These are phyloP conservation scores for Pterocarpus santalinus DNA, from an alignment of 306 rosid species.

Conservation along the genomic window DNA sequence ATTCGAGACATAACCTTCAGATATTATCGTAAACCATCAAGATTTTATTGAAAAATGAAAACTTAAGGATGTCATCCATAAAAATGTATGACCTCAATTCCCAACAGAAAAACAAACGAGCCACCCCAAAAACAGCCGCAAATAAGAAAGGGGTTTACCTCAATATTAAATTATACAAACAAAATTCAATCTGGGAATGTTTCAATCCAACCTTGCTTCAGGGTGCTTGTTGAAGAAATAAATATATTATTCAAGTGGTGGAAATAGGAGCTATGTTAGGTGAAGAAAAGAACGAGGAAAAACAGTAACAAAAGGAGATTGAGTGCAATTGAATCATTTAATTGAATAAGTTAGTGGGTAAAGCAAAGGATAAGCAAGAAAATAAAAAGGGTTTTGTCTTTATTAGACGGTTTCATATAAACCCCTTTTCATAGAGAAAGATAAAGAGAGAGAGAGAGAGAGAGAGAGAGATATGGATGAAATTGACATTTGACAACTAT, in stretches of 20 bases:
- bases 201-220: slow-evolving; percentile 42
- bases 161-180: slow-evolving; percentile 33
- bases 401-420: slow-evolving; percentile 10
- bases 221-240: slow-evolving; percentile 23
- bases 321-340: slow-evolving; percentile 47
- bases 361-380: slow-evolving; percentile 44
- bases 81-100: slow-evolving; percentile 41
- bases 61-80: slow-evolving; percentile 21
- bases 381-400: slow-evolving; percentile 31
- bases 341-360: slow-evolving; percentile 1
- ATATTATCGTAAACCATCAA: slow-evolving; percentile 27
- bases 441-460: background rate
- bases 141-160: slow-evolving; percentile 35
- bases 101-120: slow-evolving; percentile 4
- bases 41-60: slow-evolving; percentile 11
- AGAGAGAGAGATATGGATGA: background rate
- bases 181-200: slow-evolving; percentile 31
- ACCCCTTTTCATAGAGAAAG: background rate
- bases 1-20: slow-evolving; percentile 32
- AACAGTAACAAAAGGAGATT: slow-evolving; percentile 36
- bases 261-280: slow-evolving; percentile 47
- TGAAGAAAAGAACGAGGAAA: slow-evolving; percentile 49
- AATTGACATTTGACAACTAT: background rate
- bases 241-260: background rate
- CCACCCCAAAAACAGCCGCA: slow-evolving; percentile 42